These are phyloP conservation scores for Mycena amicta DNA, from an alignment of 768 basidiomycete species.

Conservation along the genomic window DNA sequence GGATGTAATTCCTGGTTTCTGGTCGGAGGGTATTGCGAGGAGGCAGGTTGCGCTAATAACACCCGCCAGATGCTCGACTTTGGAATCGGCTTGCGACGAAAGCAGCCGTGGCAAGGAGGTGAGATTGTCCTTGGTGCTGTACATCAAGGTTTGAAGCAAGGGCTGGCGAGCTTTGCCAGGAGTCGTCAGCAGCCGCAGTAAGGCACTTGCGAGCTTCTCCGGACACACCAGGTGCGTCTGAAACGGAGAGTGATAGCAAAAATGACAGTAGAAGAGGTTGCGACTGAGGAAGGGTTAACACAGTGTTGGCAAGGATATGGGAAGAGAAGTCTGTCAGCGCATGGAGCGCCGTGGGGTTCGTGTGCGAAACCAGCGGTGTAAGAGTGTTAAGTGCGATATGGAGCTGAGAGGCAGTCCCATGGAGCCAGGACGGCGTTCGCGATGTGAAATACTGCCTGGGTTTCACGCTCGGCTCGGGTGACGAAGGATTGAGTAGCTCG, in stretches of 20 bases:
- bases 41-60: constrained; percentile 74
- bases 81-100: constrained; percentile 69
- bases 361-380: constrained; percentile 70
- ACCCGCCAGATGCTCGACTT: constrained; percentile 67
- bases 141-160: constrained; percentile 59
- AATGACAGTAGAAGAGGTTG: constrained; percentile 71
- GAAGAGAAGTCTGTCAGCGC: constrained; percentile 61
- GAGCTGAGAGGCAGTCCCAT: constrained; percentile 79
- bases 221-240: constrained; percentile 56
- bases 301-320: constrained; percentile 53
- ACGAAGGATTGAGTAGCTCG: constrained; percentile 30
- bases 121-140: constrained; percentile 66
- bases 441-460: constrained; percentile 48
- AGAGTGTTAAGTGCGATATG: constrained; percentile 81
- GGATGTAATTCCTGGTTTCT: constrained; percentile 35
- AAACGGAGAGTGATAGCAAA: constrained; percentile 72
- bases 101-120: constrained; percentile 73
- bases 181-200: constrained; percentile 48
- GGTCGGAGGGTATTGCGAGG: constrained; percentile 35
- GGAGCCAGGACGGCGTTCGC: constrained; percentile 78
- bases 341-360: constrained; percentile 63
- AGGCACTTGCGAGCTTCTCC: constrained; percentile 45
- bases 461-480: constrained; percentile 19
- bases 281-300: constrained; percentile 65
- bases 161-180: constrained; percentile 45